Evolutionary conservation across 2,329 filamentous ascomycete genomes (phyloP), one percentile per base, ranked within the genome.

Genomic region (Chalara sp.): DNA sequence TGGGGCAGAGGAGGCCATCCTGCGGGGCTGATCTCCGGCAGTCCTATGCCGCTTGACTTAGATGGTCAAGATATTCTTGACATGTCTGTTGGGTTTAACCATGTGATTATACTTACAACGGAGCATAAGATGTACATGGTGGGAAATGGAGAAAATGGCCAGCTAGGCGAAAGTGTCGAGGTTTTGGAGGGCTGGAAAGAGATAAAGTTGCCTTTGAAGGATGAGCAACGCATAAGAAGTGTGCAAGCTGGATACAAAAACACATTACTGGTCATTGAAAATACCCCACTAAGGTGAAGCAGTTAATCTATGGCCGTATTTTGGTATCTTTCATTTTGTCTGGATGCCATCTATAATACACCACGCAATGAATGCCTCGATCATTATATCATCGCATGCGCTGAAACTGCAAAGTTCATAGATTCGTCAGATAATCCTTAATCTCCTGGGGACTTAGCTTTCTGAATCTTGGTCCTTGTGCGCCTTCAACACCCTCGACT

Each of bases 341-440:
- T 61, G 55, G 12, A 59, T 65, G 60, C 57, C 54, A 53, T 58
- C 60, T 66, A 66, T 66, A 59, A 58, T 75, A 70, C 69, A 66
- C 54, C 50, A 53, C 56, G 52, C 54, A 45, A 50, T 55, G 45
- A 48, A 40, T 41, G 51, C 52, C 55, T 49, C 53, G 56, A 53
- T 13, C 8, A 29, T 13, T 8, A 45, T 28, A 45, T 28, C 6
- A 30, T 31, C 21, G 21, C 12, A 46, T 43, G 41, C 6, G 37
- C 3, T 42, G 46, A 40, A 44, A 49, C 57, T 51, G 48, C 49
- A 46, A 47, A 50, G 43, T 47, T 64, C 58, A 97, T 80, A 99
- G 83, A 80, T 96, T 97, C 70, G 93, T 97, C 71, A 99, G 76
- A 76, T 99, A 99, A 72, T 99, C 93, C 77, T 99, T 93, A 67